Evolutionary conservation across 768 basidiomycete species (phyloP), one percentile per base, ranked within the genome.

Genomic region (Agrocybe praecox): DNA sequence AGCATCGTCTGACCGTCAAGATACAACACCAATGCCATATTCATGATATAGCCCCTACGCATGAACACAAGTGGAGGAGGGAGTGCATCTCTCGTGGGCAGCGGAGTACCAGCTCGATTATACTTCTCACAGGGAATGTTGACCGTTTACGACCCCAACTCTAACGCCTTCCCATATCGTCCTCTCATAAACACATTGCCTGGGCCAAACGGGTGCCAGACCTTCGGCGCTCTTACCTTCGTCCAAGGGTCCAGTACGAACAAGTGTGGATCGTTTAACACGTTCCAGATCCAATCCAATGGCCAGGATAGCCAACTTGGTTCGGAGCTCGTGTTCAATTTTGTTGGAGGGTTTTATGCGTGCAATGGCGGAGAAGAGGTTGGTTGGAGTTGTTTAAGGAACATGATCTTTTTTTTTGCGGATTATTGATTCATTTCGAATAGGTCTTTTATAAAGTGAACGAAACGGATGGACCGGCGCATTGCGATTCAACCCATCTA

Each of bases 91-190:
- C 65, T 74, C 5, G 61, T 57, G 2, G 71, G 69, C 22, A 62
- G 51, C 14, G 71, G 66, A 3, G 49, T 67, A 17, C 63, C 66
- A 22, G 73, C 67, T 2, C 47, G 62, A 52, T 70, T 72, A 58
- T 74, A 73, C 62, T 75, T 76, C 62, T 63, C 29, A 19, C 66
- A 71, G 58, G 70, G 70, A 14, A 47, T 46, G 6, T 63, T 73
- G 32, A 55, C 63, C 0, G 62, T 57, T 44, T 56, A 52, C 53
- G 60, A 62, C 49, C 66, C 66, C 32, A 49, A 47, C 45, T 55
- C 54, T 8, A 64, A 62, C 19, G 50, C 56, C n/a, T 45, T 43
- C 19, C 34, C 59, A 22, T 64, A 61, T 56, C 45, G 47, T 4
- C 58, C 64, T 12, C 59, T 64, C 10, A 67, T 74, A 47, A 57